These are phyloP conservation scores for Penicillium subrubescens DNA, from an alignment of 495 filamentous ascomycete species.

Conservation along the genomic window DNA sequence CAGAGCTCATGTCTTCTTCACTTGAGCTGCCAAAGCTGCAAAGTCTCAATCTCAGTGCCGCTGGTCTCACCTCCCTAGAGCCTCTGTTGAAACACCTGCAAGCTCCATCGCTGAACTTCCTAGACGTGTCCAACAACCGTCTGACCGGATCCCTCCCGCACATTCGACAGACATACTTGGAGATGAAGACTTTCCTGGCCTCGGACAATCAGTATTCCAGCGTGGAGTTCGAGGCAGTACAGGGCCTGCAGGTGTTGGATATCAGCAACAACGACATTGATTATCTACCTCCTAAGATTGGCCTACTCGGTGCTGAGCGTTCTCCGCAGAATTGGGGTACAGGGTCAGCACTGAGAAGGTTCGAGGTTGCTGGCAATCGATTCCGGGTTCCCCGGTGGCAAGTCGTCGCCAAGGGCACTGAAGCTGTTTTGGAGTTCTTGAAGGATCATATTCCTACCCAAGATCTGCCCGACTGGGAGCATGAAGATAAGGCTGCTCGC, in stretches of 20 bases:
- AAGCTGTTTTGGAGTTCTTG: slow-evolving; percentile 81
- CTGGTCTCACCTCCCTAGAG: slow-evolving; percentile 65
- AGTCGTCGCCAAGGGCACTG: slow-evolving; percentile 83
- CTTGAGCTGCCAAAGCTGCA: slow-evolving; percentile 72
- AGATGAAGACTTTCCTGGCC: slow-evolving; percentile 64
- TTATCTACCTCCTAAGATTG: slow-evolving; percentile 74
- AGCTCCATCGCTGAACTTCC: slow-evolving; percentile 69
- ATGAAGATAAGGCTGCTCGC: slow-evolving; percentile 19
- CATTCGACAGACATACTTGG: slow-evolving; percentile 61
- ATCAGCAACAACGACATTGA: slow-evolving; percentile 81
- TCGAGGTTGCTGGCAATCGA: slow-evolving; percentile 75
- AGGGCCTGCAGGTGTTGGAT: slow-evolving; percentile 75
- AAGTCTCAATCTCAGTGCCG: slow-evolving; percentile 70
- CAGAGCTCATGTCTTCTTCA: slow-evolving; percentile 56
- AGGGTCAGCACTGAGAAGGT: slow-evolving; percentile 45
- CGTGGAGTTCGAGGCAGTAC: slow-evolving; percentile 70
- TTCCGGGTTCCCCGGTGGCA: slow-evolving; percentile 88
- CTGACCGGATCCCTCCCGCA: slow-evolving; percentile 64
- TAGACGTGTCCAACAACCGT: slow-evolving; percentile 81
- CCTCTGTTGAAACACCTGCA: slow-evolving; percentile 63
- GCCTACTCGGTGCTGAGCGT: slow-evolving; percentile 62
- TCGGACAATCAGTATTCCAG: slow-evolving; percentile 76
- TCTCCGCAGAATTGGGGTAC: slow-evolving; percentile 39
- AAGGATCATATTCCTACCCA: slow-evolving; percentile 73
- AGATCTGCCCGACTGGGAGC: slow-evolving; percentile 50